Conservation (phyloP, 192 early-diverging fungal genomes). For the Lobosporangium transversale region DNA sequence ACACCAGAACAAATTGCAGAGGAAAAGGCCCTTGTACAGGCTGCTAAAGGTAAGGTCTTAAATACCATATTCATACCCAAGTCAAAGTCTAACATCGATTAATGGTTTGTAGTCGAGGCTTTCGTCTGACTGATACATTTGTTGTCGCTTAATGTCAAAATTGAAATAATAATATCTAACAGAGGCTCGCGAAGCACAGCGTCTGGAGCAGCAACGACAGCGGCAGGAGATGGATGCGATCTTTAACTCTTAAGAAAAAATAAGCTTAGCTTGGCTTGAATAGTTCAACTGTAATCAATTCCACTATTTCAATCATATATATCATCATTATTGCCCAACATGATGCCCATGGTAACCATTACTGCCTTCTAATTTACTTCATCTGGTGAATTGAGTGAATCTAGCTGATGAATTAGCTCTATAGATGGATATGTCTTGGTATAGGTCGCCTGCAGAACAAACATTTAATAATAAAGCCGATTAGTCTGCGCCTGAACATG, state of each 20-base stretch:
- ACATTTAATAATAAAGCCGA: no score
- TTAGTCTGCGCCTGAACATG: no score
- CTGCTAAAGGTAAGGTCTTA: constrained; percentile 54
- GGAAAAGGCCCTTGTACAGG: constrained; percentile 54
- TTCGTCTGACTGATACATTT: not conserved
- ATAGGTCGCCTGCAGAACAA: constrained; percentile 5
- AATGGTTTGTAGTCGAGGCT: not conserved
- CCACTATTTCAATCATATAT: no score
- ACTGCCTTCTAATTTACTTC: no score
- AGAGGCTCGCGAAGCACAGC: constrained; percentile 43
- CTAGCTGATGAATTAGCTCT: not conserved
- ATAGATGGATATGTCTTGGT: constrained; percentile 6
- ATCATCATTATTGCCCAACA: no score
- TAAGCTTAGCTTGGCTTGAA: no score
- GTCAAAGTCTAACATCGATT: not conserved
- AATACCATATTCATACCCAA: not conserved
- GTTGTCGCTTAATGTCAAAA: no score
- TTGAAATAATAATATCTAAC: no score
- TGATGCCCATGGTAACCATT: no score
- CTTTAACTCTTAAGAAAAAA: constrained; percentile 35
- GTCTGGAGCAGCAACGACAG: constrained; percentile 31
- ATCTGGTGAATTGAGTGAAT: not conserved
- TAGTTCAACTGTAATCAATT: no score
- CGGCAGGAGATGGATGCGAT: constrained; percentile 34
- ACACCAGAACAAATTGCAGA: constrained; percentile 61